Base-by-base conservation (phyloP, 2,329 filamentous ascomycete genomes). In the Hypoxylon sp. region DNA sequence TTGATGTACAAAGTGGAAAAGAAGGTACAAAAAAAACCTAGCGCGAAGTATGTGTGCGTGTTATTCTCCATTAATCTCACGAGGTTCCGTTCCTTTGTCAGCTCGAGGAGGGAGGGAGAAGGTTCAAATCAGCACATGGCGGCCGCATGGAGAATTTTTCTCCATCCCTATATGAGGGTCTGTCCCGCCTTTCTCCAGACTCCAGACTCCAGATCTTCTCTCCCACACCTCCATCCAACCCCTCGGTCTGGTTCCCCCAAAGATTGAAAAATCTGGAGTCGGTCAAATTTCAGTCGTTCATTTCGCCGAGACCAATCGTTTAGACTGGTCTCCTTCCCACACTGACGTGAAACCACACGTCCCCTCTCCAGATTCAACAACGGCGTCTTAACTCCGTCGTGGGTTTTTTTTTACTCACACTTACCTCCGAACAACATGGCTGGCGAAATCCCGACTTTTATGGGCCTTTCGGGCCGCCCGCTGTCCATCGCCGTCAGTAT, bases 401-500 rank as follows among this genome's bases (percentile, higher is more conserved):
- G n/a, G n/a, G n/a, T n/a, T n/a, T n/a, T n/a, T n/a, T n/a, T n/a
- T n/a, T n/a, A n/a, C n/a, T n/a, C n/a, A n/a, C n/a, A n/a, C n/a
- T n/a, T n/a, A n/a, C n/a, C n/a, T n/a, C n/a, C n/a, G n/a, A n/a
- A n/a, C 36, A 58, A 53, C 20, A 83, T 82, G 79, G 73, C 78
- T 77, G 56, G 9, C 36, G 16, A 31, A 16, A 76, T 79, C 58
- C 78, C 80, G 41, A 77, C 65, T 12, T 86, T 76, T 65, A 78
- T 80, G 66, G 83, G 84, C 68, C 73, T 87, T 52, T 79, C 78
- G 25, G 85, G 85, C 66, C 76, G 73, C 59, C 73, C 71, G 26
- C 75, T 88, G 43, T 81, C 78, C 12, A 61, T 84, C 54, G 72
- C 78, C 27, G 77, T 88, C 35, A 84, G 84, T 1, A 76, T 78